phyloP scores from a whole-genome alignment of 306 rosid species.

The Hippophae gyantsensis region DNA sequence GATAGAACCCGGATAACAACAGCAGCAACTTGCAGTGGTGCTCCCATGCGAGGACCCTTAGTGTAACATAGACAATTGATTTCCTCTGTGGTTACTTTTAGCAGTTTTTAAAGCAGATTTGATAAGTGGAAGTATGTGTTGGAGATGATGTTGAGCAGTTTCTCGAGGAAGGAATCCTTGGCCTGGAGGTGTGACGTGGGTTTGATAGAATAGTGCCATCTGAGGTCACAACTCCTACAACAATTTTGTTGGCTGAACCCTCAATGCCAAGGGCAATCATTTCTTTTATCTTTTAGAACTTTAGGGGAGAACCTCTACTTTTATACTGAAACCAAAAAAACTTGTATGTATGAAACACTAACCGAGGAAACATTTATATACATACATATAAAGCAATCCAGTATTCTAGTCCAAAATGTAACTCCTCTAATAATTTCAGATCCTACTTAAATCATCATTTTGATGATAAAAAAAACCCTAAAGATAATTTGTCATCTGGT shows the following conservation, averaged over 20 bases:
- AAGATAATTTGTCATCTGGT: too few species aligned
- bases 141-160: slow-evolving; percentile 88
- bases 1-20: slow-evolving; percentile 79
- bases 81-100: slow-evolving; percentile 39
- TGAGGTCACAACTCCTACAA: slow-evolving; percentile 62
- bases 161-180: slow-evolving; percentile 94
- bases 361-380: too few species aligned
- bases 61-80: slow-evolving; percentile 89
- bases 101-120: slow-evolving; percentile 67
- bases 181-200: slow-evolving; percentile 88
- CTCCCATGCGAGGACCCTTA: slow-evolving; percentile 96
- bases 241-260: slow-evolving; percentile 96
- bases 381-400: too few species aligned
- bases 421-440: too few species aligned
- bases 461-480: too few species aligned
- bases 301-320: slow-evolving; percentile 3
- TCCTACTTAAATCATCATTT: too few species aligned
- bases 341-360: too few species aligned
- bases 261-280: slow-evolving; percentile 82
- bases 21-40: slow-evolving; percentile 79
- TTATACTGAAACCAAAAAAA: background rate
- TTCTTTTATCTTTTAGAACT: slow-evolving; percentile 37
- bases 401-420: too few species aligned
- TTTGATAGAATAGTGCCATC: slow-evolving; percentile 81
- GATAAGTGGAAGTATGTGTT: slow-evolving; percentile 62